These are phyloP conservation scores for Skeletonema tropicum DNA, from an alignment of 108 stramenopile species.

Conservation along the genomic window DNA sequence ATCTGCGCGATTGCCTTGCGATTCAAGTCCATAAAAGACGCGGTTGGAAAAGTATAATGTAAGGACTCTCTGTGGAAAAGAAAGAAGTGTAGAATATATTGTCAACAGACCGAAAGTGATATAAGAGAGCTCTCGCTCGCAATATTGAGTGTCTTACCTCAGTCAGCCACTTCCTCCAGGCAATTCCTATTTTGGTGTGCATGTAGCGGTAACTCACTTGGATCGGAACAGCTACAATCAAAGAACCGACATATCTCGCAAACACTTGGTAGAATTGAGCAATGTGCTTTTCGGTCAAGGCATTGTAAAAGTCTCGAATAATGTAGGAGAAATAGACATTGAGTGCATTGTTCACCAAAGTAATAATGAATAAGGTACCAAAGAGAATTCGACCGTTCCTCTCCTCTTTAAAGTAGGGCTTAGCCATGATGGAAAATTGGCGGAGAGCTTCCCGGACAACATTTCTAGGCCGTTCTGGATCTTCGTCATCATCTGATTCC, in stretches of 20 bases:
- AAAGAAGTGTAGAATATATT: neutral
- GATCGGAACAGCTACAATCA: slow-evolving; percentile 66
- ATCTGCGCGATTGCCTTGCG: neutral
- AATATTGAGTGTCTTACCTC: neutral
- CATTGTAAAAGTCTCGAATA: slow-evolving; percentile 79
- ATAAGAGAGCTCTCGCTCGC: neutral
- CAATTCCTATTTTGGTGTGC: slow-evolving; percentile 51
- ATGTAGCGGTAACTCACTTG: slow-evolving; percentile 75
- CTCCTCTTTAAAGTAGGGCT: slow-evolving; percentile 56
- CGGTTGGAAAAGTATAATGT: slow-evolving; percentile 58
- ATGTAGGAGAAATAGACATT: slow-evolving; percentile 80
- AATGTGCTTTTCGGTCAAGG: slow-evolving; percentile 63
- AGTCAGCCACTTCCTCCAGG: slow-evolving; percentile 92
- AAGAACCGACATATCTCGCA: slow-evolving; percentile 48
- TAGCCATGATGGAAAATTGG: slow-evolving; percentile 49
- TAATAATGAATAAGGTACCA: slow-evolving; percentile 54
- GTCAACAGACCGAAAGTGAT: neutral
- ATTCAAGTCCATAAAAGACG: slow-evolving; percentile 63
- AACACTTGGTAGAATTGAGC: slow-evolving; percentile 59
- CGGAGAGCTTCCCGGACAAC: slow-evolving; percentile 14
- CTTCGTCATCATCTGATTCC: neutral
- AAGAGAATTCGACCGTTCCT: slow-evolving; percentile 47
- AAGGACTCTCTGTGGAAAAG: slow-evolving; percentile 29
- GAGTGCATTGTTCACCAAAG: slow-evolving; percentile 69
- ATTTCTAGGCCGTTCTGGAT: slow-evolving; percentile 1